These are phyloP conservation scores for Aspergillus fischeri DNA, from an alignment of 2,329 filamentous ascomycete genomes.

Conservation along the genomic window DNA sequence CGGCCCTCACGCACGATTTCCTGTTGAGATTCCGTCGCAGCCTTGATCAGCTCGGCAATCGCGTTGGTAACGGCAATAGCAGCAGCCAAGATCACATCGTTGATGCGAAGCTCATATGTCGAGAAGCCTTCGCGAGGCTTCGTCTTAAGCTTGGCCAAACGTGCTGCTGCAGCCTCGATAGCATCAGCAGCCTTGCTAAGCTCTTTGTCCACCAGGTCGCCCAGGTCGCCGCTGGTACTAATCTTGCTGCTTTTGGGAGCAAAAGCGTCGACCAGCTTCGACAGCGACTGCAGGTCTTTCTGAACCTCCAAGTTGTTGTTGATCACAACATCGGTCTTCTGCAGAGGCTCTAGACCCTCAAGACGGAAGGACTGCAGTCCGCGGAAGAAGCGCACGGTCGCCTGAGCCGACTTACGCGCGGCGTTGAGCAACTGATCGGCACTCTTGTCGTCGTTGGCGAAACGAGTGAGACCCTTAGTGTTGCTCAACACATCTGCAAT, in stretches of 20 bases:
- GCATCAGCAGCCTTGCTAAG: slow-evolving; percentile 91
- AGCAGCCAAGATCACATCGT: slow-evolving; percentile 90
- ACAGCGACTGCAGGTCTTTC: slow-evolving; percentile 86
- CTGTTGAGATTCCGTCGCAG: slow-evolving; percentile 85
- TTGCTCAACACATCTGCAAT: slow-evolving; percentile 93
- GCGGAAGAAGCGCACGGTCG: slow-evolving; percentile 92
- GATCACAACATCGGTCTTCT: slow-evolving; percentile 96
- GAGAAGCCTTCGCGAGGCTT: slow-evolving; percentile 95
- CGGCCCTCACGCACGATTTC: slow-evolving; percentile 94
- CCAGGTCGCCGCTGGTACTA: slow-evolving; percentile 74
- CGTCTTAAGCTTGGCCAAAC: slow-evolving; percentile 86
- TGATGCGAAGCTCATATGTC: slow-evolving; percentile 92
- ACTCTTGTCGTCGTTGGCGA: slow-evolving; percentile 95
- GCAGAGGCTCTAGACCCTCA: slow-evolving; percentile 80
- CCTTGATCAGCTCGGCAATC: slow-evolving; percentile 91
- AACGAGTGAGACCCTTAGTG: slow-evolving; percentile 87
- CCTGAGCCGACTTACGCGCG: slow-evolving; percentile 76
- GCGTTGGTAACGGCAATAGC: slow-evolving; percentile 91
- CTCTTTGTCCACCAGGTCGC: slow-evolving; percentile 88
- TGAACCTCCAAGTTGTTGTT: slow-evolving; percentile 96
- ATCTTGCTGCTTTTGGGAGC: slow-evolving; percentile 84
- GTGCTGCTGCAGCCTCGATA: slow-evolving; percentile 85
- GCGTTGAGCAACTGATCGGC: slow-evolving; percentile 78
- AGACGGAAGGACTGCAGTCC: slow-evolving; percentile 89
- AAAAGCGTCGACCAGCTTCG: slow-evolving; percentile 88